Conservation (phyloP, 768 basidiomycete genomes). For the Macrolepiota fuliginosa region DNA sequence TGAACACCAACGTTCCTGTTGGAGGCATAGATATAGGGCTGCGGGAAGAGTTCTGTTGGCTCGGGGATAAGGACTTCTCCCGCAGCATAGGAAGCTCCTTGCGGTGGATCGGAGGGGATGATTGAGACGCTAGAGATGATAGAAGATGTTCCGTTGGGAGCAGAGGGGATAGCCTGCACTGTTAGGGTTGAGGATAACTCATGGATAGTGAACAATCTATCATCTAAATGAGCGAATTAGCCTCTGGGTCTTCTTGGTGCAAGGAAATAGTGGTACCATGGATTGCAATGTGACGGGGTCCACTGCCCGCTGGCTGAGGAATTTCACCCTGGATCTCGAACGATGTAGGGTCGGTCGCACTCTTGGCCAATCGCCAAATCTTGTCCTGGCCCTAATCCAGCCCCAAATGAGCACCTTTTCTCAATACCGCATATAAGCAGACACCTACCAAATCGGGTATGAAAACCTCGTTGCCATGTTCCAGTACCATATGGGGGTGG, state of each 20-base stretch:
- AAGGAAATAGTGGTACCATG: slow-evolving; percentile 30
- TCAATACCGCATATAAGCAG: background rate
- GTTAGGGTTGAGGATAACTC: slow-evolving; percentile 57
- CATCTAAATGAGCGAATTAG: slow-evolving; percentile 27
- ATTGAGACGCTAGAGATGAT: slow-evolving; percentile 51
- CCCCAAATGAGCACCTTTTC: background rate
- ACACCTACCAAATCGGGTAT: slow-evolving; percentile 60
- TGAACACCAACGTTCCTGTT: slow-evolving; percentile 56
- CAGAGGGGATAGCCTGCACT: slow-evolving; percentile 52
- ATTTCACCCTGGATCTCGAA: slow-evolving; percentile 62
- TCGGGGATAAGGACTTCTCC: slow-evolving; percentile 64
- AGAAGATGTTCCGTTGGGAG: slow-evolving; percentile 47
- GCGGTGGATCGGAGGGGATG: slow-evolving; percentile 35
- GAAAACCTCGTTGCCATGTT: slow-evolving; percentile 54
- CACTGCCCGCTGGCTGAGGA: slow-evolving; percentile 58
- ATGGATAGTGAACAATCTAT: slow-evolving; percentile 51
- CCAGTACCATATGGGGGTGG: slow-evolving; percentile 66
- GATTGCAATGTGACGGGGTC: slow-evolving; percentile 47
- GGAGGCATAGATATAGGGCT: slow-evolving; percentile 60
- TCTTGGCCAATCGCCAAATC: slow-evolving; percentile 60
- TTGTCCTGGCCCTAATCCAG: slow-evolving; percentile 58
- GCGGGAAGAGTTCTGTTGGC: slow-evolving; percentile 42
- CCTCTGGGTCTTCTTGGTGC: slow-evolving; percentile 29
- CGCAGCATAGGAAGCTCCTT: slow-evolving; percentile 41
- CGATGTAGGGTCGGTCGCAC: slow-evolving; percentile 41